Evolutionary conservation across 2,329 filamentous ascomycete species (phyloP), one percentile per base, ranked within the genome.

Genomic region (Septoria linicola): DNA sequence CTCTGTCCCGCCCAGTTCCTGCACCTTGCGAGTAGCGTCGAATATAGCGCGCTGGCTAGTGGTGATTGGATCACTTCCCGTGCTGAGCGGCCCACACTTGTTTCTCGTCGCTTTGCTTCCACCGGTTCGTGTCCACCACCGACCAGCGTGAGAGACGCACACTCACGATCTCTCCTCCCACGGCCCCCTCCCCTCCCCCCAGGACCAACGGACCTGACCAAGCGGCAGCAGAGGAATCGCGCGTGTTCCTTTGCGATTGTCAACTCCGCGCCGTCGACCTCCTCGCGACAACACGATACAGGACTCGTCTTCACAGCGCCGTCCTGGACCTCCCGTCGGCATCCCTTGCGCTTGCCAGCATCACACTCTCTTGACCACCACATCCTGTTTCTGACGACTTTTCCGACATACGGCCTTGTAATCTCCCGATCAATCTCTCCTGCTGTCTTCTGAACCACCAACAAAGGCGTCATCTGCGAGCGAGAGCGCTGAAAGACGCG

Each of bases 341-440:
- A 17, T 21, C 35, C 49, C 52, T 55, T 51, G 45, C 55, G 53
- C 51, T 35, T 36, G 30, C 34, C 37, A 23, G 25, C 54, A 51
- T 44, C 51, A 59, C 57, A 57, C 51, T 53, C 57, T 41, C 49
- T 51, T 49, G 40, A 52, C 40, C 47, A 45, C 48, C 39, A 35
- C 47, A 27, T 27, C 23, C 23, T 27, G 5, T 48, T 53, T 44
- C 46, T 54, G 10, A 55, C 54, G 54, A 53, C 42, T 51, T 39
- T n/a, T 39, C 51, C 49, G 49, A 57, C 51, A 51, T 51, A 59
- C 57, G 57, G 54, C 57, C 57, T 55, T 53, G 40, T 59, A 59
- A 59, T 59, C 48, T 51, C 42, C 50, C 37, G 25, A 27, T 40
- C 20, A 52, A 16, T 42, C 39, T 16, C 48, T 41, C 46, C 51